Base-by-base conservation (phyloP, 768 basidiomycete species). In the Panaeolus papilionaceus region DNA sequence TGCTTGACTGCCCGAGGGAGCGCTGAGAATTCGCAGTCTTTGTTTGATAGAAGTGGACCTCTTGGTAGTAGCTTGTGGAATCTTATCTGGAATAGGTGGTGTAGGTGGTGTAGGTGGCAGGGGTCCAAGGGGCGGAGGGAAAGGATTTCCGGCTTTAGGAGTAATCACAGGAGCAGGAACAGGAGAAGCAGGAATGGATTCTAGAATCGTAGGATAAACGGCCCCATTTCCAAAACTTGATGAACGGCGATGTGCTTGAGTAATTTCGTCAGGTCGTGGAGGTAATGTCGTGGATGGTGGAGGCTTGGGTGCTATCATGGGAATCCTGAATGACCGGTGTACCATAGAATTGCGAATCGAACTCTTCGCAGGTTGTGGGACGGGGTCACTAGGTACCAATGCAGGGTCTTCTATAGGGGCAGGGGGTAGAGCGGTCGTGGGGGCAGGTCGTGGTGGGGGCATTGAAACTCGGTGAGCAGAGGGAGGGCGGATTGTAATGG, bases 371-470 rank as follows among this genome's bases (percentile, higher is more conserved):
- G 76, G 62, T 18, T 74, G 68, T 71, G 66, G 64, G 6, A 47
- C 61, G 23, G 71, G 64, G 49, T 69, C 74, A 45, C 68, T 71
- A 64, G 70, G 69, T 62, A 67, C 76, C 49, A 68, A 73, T 61
- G 72, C 78, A 45, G 70, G 80, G 61, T 74, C 72, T 44, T 75
- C 71, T 40, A 70, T 73, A 3, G 92, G 92, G 7, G 91, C 88
- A 61, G 89, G 89, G 14, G 92, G 92, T 16, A 89, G 85, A 6
- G 91, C 90, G 62, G 84, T 84, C 33, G 85, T 89, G 0, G 93
- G 92, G 4, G 89, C 86, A 38, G 92, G 92, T 14, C 90, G 88
- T 37, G 88, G 90, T 18, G 92, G 92, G 3, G 92, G 91, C 75
- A 91, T 85, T 3, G 90, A 92, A 20, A 80, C 73, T 45, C 92